Conservation (phyloP, 2,329 filamentous ascomycete genomes). For the Aspergillus ochraceus region DNA sequence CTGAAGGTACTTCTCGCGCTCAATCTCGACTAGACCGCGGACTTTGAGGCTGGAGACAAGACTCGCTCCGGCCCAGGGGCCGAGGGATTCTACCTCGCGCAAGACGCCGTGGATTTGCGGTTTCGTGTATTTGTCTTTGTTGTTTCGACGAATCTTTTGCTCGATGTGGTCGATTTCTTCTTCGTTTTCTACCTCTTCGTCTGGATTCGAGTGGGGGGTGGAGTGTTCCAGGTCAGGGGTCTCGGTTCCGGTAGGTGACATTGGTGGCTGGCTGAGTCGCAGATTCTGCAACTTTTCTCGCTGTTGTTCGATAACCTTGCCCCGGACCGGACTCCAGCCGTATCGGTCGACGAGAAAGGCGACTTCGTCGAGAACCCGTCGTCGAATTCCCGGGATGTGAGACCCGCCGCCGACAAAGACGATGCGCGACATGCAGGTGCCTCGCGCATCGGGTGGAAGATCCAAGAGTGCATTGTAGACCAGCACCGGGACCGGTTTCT, state of each 20-base stretch:
- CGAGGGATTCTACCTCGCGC: slow-evolving; percentile 61
- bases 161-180: slow-evolving; percentile 50
- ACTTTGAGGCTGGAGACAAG: slow-evolving; percentile 60
- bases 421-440: slow-evolving; percentile 83
- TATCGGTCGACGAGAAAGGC: slow-evolving; percentile 62
- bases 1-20: slow-evolving; percentile 62
- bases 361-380: slow-evolving; percentile 75
- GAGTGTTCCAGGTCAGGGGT: slow-evolving; percentile 15
- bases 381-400: slow-evolving; percentile 74
- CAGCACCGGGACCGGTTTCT: slow-evolving; percentile 73
- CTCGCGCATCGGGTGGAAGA: slow-evolving; percentile 78
- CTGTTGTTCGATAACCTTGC: slow-evolving; percentile 60
- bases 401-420: slow-evolving; percentile 82
- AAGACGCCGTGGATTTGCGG: slow-evolving; percentile 39
- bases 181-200: slow-evolving; percentile 22
- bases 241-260: slow-evolving; percentile 5
- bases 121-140: slow-evolving; percentile 35
- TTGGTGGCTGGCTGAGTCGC: slow-evolving; percentile 27
- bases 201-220: slow-evolving; percentile 17
- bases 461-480: slow-evolving; percentile 74
- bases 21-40: slow-evolving; percentile 62
- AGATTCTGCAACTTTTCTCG: slow-evolving; percentile 46
- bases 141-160: slow-evolving; percentile 38
- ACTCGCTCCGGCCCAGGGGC: slow-evolving; percentile 65
- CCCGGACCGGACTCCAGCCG: slow-evolving; percentile 77